Evolutionary conservation across 1,284 basidiomycete species (phyloP).

Genomic region (Trametes versicolor): DNA sequence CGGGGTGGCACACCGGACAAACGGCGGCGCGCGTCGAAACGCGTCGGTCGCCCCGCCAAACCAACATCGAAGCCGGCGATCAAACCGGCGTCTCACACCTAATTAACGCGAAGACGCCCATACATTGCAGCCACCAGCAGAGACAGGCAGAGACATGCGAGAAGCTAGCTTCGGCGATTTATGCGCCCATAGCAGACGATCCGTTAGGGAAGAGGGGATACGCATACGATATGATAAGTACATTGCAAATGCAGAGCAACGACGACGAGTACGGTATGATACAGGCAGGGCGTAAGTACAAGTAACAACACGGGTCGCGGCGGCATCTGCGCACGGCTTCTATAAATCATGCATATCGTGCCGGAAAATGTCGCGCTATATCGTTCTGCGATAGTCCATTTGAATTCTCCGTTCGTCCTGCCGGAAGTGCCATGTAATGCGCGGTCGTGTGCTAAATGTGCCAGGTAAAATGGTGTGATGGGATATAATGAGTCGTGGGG

Average conservation of each 20-base stretch:
- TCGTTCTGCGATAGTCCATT: neutral
- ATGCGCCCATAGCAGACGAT: no score
- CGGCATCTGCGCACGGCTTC: neutral
- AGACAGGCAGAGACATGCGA: no score
- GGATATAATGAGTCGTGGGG: conserved; percentile 1
- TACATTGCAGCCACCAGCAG: neutral
- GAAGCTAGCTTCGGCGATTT: neutral
- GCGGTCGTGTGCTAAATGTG: neutral
- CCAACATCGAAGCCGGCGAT: conserved; percentile 30
- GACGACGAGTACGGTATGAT: neutral
- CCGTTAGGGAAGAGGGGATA: no score
- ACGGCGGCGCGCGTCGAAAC: conserved; percentile 1
- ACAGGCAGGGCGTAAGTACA: neutral
- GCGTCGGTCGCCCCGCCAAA: conserved; percentile 12
- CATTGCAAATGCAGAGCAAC: neutral
- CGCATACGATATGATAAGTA: neutral
- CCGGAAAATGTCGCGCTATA: neutral
- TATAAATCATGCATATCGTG: neutral
- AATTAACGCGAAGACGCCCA: conserved; percentile 5
- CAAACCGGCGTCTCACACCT: conserved; percentile 27
- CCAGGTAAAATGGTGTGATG: neutral
- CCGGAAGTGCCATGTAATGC: neutral
- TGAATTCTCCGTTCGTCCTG: neutral
- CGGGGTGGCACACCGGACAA: conserved; percentile 1
- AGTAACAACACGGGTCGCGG: neutral